Conservation (phyloP, 768 basidiomycete genomes). For the Cubamyces sp. region DNA sequence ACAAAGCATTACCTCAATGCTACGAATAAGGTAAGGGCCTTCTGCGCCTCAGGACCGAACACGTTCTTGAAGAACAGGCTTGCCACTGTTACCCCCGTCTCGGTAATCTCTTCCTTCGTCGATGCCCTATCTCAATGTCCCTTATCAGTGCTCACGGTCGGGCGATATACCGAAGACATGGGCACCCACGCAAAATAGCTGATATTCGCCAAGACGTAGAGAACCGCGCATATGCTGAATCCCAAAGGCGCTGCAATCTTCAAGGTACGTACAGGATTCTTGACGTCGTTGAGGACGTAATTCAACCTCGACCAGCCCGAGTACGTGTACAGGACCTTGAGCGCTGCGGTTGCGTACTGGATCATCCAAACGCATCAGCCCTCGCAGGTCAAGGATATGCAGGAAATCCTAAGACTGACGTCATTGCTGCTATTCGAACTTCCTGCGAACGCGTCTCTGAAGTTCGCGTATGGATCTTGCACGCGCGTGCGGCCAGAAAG, state of each 20-base stretch:
- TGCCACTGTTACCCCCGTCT: constrained; percentile 59
- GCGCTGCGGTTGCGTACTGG: constrained; percentile 62
- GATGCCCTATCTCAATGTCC: constrained; percentile 37
- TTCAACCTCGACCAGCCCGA: constrained; percentile 60
- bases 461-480: constrained; percentile 58
- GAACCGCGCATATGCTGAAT: constrained; percentile 51
- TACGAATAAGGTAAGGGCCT: constrained; percentile 56
- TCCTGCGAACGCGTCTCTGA: constrained; percentile 58
- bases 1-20: constrained; percentile 50
- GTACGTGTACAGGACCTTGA: constrained; percentile 56
- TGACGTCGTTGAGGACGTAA: constrained; percentile 63
- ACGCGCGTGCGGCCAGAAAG: constrained; percentile 58
- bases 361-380: not conserved
- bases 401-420: constrained; percentile 27
- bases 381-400: not conserved
- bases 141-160: not conserved
- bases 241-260: constrained; percentile 65
- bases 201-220: constrained; percentile 61
- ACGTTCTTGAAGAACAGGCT: constrained; percentile 62
- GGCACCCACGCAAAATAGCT: constrained; percentile 53
- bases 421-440: constrained; percentile 56
- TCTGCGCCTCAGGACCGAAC: constrained; percentile 55
- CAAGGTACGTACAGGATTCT: constrained; percentile 59
- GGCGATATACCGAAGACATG: not conserved
- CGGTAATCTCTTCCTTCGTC: constrained; percentile 51